Evolutionary conservation across 257 asterid species (phyloP), one percentile per base, ranked within the genome.

Genomic region (Ilex asprella): DNA sequence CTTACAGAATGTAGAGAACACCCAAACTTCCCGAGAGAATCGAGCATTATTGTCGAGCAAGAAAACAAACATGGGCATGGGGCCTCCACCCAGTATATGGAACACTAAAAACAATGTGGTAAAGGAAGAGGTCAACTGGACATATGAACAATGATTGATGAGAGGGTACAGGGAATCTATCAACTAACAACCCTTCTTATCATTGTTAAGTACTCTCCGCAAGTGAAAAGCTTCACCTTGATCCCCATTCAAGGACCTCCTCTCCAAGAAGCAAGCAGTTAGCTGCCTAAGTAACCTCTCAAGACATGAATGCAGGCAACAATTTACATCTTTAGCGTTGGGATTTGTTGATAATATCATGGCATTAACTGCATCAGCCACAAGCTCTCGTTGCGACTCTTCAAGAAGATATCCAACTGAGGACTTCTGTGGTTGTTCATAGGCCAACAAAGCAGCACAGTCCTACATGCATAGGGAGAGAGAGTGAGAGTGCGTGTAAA

Each of bases 341-440:
- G 94, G 95, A 43, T 89, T 85, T 11, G 84, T 80, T 30, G 94
- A 76, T 53, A 92, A 76, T 63, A 92, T 67, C 75, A 64, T 67
- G 21, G 97, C 86, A 31, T 89, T 92, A 58, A 87, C 85, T 29
- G 97, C 96, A 81, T 92, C 99, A 10, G 99, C 99, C 76, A 87
- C 87, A 56, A 87, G 83, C 65, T 87, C 99, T 47, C 91, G 80
- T 69, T 89, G 99, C 35, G 95, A 67, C 31, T 87, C 88, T 58
- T 70, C 80, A 53, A 89, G 88, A 62, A 92, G 89, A 76, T 92
- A 92, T 63, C 96, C 99, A 31, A 92, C 91, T 7, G 86, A 75
- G 39, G 89, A 83, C 62, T 75, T 75, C 62, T 73, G 73, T 35
- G 99, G 97, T 55, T 84, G 77, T 64, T 83, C 96, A 32, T 86